Conservation (phyloP, 805 yeast genomes). For the Dipodascopsis tothii region DNA sequence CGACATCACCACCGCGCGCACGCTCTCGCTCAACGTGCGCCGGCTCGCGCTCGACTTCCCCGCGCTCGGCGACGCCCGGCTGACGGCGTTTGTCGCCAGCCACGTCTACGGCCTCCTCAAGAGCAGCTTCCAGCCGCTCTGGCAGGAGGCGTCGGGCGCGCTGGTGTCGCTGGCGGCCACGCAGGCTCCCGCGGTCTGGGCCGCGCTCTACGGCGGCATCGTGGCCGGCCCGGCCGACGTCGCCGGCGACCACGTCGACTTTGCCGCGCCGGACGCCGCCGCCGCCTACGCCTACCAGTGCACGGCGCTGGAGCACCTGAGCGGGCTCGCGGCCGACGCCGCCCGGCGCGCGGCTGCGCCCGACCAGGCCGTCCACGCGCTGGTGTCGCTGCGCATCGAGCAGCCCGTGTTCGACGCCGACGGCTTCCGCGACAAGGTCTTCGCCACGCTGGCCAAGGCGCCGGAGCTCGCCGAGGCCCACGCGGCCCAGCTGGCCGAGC, state of each 20-base stretch:
- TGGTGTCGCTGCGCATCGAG: neutral
- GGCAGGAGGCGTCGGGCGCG: conserved; percentile 67
- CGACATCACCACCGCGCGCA: conserved; percentile 63
- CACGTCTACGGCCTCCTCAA: conserved; percentile 62
- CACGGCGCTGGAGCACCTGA: neutral
- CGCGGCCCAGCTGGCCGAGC: conserved; percentile 50
- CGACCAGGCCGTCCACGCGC: neutral
- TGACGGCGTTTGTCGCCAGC: neutral
- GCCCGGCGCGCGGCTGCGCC: neutral
- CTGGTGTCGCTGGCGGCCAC: conserved; percentile 41
- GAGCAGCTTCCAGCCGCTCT: conserved; percentile 72
- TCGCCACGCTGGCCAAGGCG: conserved; percentile 36
- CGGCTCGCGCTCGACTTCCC: conserved; percentile 23
- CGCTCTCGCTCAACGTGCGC: conserved; percentile 62
- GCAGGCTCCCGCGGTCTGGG: conserved; percentile 11
- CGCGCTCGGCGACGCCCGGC: conserved; percentile 3
- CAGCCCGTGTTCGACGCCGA: neutral
- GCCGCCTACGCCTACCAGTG: neutral
- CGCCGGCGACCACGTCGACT: neutral
- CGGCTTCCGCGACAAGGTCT: neutral
- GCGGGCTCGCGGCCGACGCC: neutral
- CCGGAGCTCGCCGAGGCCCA: conserved; percentile 66
- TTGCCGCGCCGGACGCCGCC: no score
- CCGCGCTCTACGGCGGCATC: conserved; percentile 6
- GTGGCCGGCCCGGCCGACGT: neutral